Evolutionary conservation across 2,329 filamentous ascomycete genomes (phyloP), one percentile per base, ranked within the genome.

Genomic region (Apiospora aurea): DNA sequence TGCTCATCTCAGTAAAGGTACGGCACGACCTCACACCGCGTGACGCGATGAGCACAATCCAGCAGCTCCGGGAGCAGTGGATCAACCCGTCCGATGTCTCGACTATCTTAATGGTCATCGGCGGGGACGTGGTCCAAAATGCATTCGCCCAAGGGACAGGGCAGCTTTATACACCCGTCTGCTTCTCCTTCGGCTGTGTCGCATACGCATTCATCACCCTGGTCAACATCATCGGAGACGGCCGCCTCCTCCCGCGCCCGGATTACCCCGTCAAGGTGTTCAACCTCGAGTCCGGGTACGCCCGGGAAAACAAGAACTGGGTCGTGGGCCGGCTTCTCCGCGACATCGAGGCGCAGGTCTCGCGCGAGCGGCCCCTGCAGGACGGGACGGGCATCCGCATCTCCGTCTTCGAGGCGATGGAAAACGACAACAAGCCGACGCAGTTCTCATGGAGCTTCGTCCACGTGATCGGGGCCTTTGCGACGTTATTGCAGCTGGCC

Each of bases 151-250:
- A 75, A 14, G 64, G 70, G 0, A 71, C 75, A 0, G 77, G 76
- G 0, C 67, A 38, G 34, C 21, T 64, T 1, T 75, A 69, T 24
- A 75, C 71, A 0, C 75, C 77, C 0, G 76, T 77, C 10, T 75
- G 73, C 68, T 77, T 78, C 38, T 77, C 75, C 1, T 77, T 78
- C 41, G 75, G 76, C 1, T 77, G 75, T 53, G 75, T 77, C 1
- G 64, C 75, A 0, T 77, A 77, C 57, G 72, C 75, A 14, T 74
- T 77, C 21, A 69, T 71, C 14, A 70, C 72, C 0, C 51, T 77
- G 21, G 53, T 74, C 10, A 61, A 34, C 34, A 66, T 75, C 44
- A 69, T 77, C n/a, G 75, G 76, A 7, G 75, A 78, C 14, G 74
- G 74, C 13, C 71, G 73, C 11, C 49, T 78, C 0, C 71, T 78